A percentile compares a stretch with the other conserved stretches of the same genome.
Conservation (phyloP, 2,329 filamentous ascomycete genomes). For the Aspergillus fumigatiaffinis region DNA sequence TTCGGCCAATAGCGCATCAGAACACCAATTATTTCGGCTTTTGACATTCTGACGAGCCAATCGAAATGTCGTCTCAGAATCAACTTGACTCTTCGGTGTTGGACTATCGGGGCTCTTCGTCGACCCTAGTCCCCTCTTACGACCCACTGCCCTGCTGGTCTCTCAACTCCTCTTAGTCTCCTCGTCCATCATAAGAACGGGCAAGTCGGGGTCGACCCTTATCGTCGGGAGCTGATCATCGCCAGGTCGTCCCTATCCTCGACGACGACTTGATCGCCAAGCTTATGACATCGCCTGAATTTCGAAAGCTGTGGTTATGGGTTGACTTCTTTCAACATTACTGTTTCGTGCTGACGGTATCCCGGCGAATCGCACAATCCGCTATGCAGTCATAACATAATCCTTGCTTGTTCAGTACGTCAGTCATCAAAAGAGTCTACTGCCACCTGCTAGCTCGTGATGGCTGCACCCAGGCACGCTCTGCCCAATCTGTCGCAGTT, state of each 20-base stretch:
- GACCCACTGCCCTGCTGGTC: conserved; percentile 1
- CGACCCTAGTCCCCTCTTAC: conserved; percentile 3
- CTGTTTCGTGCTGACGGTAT: conserved; percentile 3
- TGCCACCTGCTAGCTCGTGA: conserved; percentile 5
- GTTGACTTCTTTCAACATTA: conserved; percentile 6
- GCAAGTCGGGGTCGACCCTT: conserved; percentile 1
- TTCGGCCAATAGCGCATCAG: conserved; percentile 6
- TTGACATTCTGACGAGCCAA: conserved; percentile 6
- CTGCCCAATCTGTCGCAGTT: conserved; percentile 14
- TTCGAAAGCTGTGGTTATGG: conserved; percentile 1
- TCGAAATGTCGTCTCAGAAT: not conserved
- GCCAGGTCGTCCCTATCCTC: not conserved
- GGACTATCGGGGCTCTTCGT: conserved; percentile 10
- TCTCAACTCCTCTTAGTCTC: not conserved
- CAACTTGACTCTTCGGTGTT: conserved; percentile 12
- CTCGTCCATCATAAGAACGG: conserved; percentile 8
- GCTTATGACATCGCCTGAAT: not conserved
- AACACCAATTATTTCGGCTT: not conserved
- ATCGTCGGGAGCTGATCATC: conserved; percentile 4
- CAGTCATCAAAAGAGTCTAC: conserved; percentile 2
- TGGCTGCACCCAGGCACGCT: conserved; percentile 16
- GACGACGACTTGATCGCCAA: not conserved
- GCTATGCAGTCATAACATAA: conserved; percentile 13
- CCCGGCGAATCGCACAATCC: conserved; percentile 4
- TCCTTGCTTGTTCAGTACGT: conserved; percentile 2